Evolutionary conservation across 1,139 yeast genomes (phyloP), one percentile per base, ranked within the genome.

Genomic region (Debaryomyces subglobosus): DNA sequence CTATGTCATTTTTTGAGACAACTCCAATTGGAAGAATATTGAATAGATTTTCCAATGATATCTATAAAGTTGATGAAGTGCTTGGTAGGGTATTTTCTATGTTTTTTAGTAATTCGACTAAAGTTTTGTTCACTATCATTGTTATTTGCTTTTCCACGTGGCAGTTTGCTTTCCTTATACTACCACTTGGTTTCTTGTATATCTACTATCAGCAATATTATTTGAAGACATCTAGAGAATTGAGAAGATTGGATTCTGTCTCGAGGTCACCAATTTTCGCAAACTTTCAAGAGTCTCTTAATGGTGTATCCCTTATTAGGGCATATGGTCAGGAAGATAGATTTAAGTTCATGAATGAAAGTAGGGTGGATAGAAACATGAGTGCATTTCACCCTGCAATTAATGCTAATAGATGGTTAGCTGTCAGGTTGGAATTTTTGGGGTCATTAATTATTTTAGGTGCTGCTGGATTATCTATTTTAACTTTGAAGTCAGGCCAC

Each of bases 1-100:
- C 99, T 52, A 95, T 94, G 99, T 81, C 91, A 34, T 94, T 95
- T 66, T 94, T 95, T 63, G 99, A 95, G 69, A 91, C 97, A 0
- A 94, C 98, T 0, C 99, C 99, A 44, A 82, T 94, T 54, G 99
- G 99, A 33, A 82, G 99, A 67, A 84, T 95, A 51, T 77, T 94
- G 68, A 95, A 95, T 74, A 78, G 99, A 64, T 94, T 94, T 65
- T 90, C 98, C 6, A 91, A 85, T 65, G 99, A 94, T 74, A 84
- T 95, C 47, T 90, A 90, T 71, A 89, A 91, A 62, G 86, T 94
- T 53, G 99, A 94, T 69, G 96, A 91, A 65, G 77, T 86, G 30
- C 76, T 94, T 56, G 91, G 94, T 9, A 78, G 97, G 62, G 89
- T 89, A 0, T 90, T 94, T 62, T 78, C 86, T 25, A 88, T 86